These are phyloP conservation scores for Chlamydomonas sphaeroides DNA, from an alignment of 139 green algal genomes.

Conservation along the genomic window DNA sequence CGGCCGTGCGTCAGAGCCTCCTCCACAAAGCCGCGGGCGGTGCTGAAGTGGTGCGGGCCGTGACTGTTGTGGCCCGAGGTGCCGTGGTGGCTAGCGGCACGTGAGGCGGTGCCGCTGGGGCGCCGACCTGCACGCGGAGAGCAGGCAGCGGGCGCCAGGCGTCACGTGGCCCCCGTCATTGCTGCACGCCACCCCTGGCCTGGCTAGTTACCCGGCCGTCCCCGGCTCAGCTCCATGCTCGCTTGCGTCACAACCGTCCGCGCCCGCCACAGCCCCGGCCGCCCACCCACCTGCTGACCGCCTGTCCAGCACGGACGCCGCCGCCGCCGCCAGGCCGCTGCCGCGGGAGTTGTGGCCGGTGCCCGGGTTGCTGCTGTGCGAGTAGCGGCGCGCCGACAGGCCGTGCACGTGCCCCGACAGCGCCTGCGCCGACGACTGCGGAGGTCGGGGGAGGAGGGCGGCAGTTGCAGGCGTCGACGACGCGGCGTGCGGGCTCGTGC, in stretches of 20 bases:
- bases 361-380: conserved; percentile 30
- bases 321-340: conserved; percentile 5
- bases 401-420: too few relatives aligned
- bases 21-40: too few relatives aligned
- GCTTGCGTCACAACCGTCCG: not conserved
- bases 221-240: too few relatives aligned
- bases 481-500: too few relatives aligned
- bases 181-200: too few relatives aligned
- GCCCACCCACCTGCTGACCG: not conserved
- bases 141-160: not conserved
- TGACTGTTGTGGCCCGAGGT: too few relatives aligned
- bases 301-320: not conserved
- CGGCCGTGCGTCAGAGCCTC: too few relatives aligned
- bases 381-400: conserved; percentile 18
- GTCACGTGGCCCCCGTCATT: not conserved
- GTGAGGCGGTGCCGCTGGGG: not conserved
- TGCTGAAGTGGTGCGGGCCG: too few relatives aligned
- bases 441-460: too few relatives aligned
- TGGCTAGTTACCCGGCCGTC: not conserved
- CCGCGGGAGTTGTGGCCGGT: not conserved
- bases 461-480: too few relatives aligned
- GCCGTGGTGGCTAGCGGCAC: not conserved
- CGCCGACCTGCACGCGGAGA: not conserved
- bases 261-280: too few relatives aligned
- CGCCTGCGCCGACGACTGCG: not conserved